Evolutionary conservation across 1,139 yeast genomes (phyloP), one percentile per base, ranked within the genome.

Genomic region (Taphrina wiesneri): DNA sequence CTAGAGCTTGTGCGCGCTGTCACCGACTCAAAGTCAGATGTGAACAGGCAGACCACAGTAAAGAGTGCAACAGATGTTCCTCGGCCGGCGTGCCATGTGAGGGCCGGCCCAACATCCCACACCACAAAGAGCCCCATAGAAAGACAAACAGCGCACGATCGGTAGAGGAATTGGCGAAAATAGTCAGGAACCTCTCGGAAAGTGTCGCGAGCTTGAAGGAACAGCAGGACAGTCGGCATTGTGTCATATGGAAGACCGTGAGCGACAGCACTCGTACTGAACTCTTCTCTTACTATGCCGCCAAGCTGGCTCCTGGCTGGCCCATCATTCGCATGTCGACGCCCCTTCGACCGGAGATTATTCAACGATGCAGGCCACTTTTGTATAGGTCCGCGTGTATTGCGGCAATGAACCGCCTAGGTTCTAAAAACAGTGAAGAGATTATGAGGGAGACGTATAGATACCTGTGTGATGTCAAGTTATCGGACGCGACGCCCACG

Each of bases 161-260:
- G 49, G 49, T 45, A n/a, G 49, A 45, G 28, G 49, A 45, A 45
- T 9, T 45, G 49, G 49, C 49, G n/a, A 45, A 45, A 21, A 21
- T 45, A 4, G 49, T 45, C n/a, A 19, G 49, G 49, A 45, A 21
- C 9, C n/a, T 45, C 28, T 45, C 49, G 49, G 49, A 45, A n/a
- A 45, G 49, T 45, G 49, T 45, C 28, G 49, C 49, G 25, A 45
- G 28, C 21, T n/a, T 45, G 28, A 45, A 21, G 49, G 49, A 45
- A 45, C 49, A 45, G 7, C 49, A 45, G n/a, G 49, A 45, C 28
- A 9, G 49, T 45, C 49, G 49, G 49, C 49, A 45, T n/a, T 45
- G n/a, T 11, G 15, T 11, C 28, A 3, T 45, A 5, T 45, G 49
- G 49, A 45, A 45, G 49, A 45, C 49, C 7, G 9, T 45, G 28